Percentiles rank a stretch among this genome's conserved stretches.
These are phyloP conservation scores for Coffea humblotiana DNA, from an alignment of 305 asterid species.

Conservation along the genomic window DNA sequence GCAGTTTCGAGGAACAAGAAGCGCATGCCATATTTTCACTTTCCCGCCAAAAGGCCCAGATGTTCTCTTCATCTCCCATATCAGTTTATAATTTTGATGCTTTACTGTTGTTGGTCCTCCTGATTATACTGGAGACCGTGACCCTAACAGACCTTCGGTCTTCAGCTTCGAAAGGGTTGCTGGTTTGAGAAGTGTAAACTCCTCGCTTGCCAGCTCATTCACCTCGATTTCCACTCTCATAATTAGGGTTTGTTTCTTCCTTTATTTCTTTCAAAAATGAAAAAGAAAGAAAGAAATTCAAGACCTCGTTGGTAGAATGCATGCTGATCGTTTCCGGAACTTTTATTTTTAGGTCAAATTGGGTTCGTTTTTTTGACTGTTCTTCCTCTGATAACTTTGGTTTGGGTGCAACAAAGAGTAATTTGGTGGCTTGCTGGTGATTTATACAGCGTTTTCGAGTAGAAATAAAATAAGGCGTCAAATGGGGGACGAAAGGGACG, in stretches of 20 bases:
- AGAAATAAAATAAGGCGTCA: conserved; percentile 12
- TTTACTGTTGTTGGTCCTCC: conserved; percentile 4
- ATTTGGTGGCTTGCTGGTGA: neutral
- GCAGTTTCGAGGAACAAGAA: neutral
- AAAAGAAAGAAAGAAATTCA: too few species aligned
- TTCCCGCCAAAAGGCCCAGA: conserved; percentile 34
- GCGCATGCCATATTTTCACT: neutral
- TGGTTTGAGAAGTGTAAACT: neutral
- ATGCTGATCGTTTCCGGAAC: neutral
- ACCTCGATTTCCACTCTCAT: neutral
- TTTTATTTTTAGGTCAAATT: too few species aligned
- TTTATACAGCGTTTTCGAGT: conserved; percentile 22
- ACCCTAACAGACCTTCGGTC: neutral
- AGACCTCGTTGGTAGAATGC: neutral
- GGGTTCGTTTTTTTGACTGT: neutral
- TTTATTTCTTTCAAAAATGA: neutral
- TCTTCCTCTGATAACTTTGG: neutral
- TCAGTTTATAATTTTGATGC: neutral
- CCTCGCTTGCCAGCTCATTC: neutral
- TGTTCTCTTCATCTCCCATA: neutral
- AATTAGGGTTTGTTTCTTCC: conserved; percentile 10
- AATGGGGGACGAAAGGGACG: conserved; percentile 87
- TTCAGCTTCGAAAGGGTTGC: neutral
- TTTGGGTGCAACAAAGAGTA: neutral
- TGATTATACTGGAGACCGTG: neutral